phyloP scores from a whole-genome alignment of 768 basidiomycete species.

The Agrocybe pediades region DNA sequence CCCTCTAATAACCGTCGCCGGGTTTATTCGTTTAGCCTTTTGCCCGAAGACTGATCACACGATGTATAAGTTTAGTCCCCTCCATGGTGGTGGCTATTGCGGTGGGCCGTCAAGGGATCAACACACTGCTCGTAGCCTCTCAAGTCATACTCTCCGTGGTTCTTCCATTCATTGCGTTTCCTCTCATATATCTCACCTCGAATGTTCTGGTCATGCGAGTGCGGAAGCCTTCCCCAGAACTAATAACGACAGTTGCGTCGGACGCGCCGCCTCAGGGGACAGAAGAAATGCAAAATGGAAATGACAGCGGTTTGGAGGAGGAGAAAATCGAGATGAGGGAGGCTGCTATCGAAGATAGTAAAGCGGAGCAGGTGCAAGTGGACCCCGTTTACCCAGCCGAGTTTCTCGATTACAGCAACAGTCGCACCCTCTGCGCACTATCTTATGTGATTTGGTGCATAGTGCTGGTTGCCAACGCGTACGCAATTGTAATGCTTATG shows the following conservation, averaged over 20 bases:
- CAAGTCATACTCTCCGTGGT: slow-evolving; percentile 77
- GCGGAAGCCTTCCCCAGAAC: slow-evolving; percentile 31
- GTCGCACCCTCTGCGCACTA: slow-evolving; percentile 34
- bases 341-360: slow-evolving; percentile 4
- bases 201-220: slow-evolving; percentile 64
- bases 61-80: slow-evolving; percentile 70
- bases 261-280: background rate
- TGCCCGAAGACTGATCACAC: slow-evolving; percentile 69
- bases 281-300: background rate
- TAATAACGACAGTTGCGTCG: slow-evolving; percentile 1
- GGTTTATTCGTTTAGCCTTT: slow-evolving; percentile 39
- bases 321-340: background rate
- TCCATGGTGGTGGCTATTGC: slow-evolving; percentile 67
- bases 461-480: slow-evolving; percentile 51
- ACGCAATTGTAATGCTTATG: slow-evolving; percentile 49
- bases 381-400: slow-evolving; percentile 1
- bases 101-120: slow-evolving; percentile 65
- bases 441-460: slow-evolving; percentile 50
- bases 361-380: slow-evolving; percentile 8
- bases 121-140: slow-evolving; percentile 67
- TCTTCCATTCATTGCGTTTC: slow-evolving; percentile 74
- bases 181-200: slow-evolving; percentile 70
- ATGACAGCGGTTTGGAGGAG: background rate
- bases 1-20: background rate
- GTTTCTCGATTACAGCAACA: slow-evolving; percentile 42